Percentiles rank a stretch among this genome's conserved stretches.
These are phyloP conservation scores for Phoma sp. DNA, from an alignment of 2,329 filamentous ascomycete genomes.

Conservation along the genomic window DNA sequence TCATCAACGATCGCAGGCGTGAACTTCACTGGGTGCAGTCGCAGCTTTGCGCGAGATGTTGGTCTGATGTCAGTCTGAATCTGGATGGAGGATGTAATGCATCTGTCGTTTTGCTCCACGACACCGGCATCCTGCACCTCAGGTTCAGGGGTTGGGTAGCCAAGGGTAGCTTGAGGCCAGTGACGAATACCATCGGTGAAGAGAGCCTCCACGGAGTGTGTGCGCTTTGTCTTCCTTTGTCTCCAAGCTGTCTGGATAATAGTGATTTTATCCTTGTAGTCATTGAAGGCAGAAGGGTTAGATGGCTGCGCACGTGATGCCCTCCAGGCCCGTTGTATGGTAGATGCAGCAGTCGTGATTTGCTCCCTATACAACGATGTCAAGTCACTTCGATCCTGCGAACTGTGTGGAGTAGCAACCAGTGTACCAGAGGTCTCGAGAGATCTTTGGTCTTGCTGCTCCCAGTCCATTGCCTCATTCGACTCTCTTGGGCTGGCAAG, in stretches of 20 bases:
- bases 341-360: constrained; percentile 39
- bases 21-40: constrained; percentile 58
- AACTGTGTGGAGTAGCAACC: constrained; percentile 36
- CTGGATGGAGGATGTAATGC: constrained; percentile 41
- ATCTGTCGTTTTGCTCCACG: constrained; percentile 28
- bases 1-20: constrained; percentile 69
- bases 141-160: constrained; percentile 45
- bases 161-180: constrained; percentile 44
- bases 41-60: constrained; percentile 42
- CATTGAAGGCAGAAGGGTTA: constrained; percentile 35
- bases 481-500: constrained; percentile 41
- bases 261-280: constrained; percentile 50
- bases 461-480: constrained; percentile 39
- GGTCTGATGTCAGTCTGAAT: constrained; percentile 44
- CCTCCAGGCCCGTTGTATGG: constrained; percentile 49
- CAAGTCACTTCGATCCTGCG: constrained; percentile 36
- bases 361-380: constrained; percentile 37
- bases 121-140: constrained; percentile 31
- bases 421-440: constrained; percentile 38
- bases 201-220: constrained; percentile 41
- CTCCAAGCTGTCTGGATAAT: constrained; percentile 50
- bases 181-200: constrained; percentile 41
- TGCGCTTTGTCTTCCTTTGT: constrained; percentile 39
- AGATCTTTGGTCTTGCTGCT: constrained; percentile 27
- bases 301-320: constrained; percentile 32